Conservation (phyloP, 148 eudicot species). For the Rhododendron molle region DNA sequence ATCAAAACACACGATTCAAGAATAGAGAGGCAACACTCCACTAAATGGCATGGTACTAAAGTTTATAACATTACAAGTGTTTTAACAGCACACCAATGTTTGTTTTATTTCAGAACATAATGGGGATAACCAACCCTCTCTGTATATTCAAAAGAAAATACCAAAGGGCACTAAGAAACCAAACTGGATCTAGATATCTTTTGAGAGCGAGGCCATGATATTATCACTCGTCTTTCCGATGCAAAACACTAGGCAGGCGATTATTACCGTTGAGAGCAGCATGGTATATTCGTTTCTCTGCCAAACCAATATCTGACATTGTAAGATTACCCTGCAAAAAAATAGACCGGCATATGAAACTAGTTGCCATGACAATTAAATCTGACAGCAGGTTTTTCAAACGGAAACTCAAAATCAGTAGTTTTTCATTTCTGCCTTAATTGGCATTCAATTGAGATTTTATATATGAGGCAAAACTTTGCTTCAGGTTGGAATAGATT, state of each 20-base stretch:
- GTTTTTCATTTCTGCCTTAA: not conserved
- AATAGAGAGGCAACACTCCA: not conserved
- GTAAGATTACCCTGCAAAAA: slow-evolving; percentile 72
- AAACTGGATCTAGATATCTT: slow-evolving; percentile 20
- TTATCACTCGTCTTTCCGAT: slow-evolving; percentile 89
- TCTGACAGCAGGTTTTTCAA: not conserved
- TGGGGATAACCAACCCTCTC: slow-evolving; percentile 7
- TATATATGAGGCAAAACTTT: not conserved
- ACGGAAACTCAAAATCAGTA: not conserved
- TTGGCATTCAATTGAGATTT: not conserved
- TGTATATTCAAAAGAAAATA: slow-evolving; percentile 9
- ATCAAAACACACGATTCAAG: not conserved
- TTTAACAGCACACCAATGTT: slow-evolving; percentile 9
- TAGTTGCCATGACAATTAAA: not conserved
- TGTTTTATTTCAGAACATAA: slow-evolving; percentile 4
- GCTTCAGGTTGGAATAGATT: not conserved
- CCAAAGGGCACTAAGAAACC: slow-evolving; percentile 18
- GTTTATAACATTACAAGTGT: slow-evolving; percentile 12
- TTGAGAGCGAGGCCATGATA: slow-evolving; percentile 46
- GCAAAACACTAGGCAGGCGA: slow-evolving; percentile 75
- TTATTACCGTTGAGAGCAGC: slow-evolving; percentile 92
- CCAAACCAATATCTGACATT: slow-evolving; percentile 84
- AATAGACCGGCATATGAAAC: slow-evolving; percentile 17
- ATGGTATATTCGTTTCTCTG: slow-evolving; percentile 93
- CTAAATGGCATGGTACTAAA: not conserved